Conservation (phyloP, 2,329 filamentous ascomycete genomes). For the Scopulariopsis brevicaulis region DNA sequence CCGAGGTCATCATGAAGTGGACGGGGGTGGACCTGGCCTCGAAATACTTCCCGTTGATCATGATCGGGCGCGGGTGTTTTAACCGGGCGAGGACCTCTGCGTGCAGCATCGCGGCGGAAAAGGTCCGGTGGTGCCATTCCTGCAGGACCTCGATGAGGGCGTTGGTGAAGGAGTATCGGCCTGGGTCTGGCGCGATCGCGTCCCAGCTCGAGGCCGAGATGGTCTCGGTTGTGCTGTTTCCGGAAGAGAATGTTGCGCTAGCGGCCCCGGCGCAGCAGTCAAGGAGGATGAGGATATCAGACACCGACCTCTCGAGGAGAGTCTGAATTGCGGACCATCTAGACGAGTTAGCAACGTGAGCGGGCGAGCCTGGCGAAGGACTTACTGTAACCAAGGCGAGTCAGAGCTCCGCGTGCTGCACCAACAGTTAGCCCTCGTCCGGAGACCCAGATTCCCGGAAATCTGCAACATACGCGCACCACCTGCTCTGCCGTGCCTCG, state of each 20-base stretch:
- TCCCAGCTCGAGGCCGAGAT: slow-evolving; percentile 53
- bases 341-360: slow-evolving; percentile 4
- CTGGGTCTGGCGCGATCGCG: slow-evolving; percentile 46
- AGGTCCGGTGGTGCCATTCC: slow-evolving; percentile 42
- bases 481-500: slow-evolving; percentile 46
- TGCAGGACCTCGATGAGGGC: slow-evolving; percentile 46
- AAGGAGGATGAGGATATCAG: slow-evolving; percentile 45
- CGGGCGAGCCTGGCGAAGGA: slow-evolving; percentile 3
- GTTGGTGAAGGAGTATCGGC: slow-evolving; percentile 47
- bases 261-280: slow-evolving; percentile 50
- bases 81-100: slow-evolving; percentile 47
- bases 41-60: slow-evolving; percentile 44
- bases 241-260: slow-evolving; percentile 46
- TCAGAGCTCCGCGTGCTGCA: slow-evolving; percentile 34
- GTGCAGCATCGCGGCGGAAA: slow-evolving; percentile 50
- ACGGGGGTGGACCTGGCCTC: slow-evolving; percentile 48
- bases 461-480: slow-evolving; percentile 38
- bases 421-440: neutral
- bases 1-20: slow-evolving; percentile 53
- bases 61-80: slow-evolving; percentile 46
- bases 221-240: slow-evolving; percentile 48
- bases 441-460: too few relatives aligned
- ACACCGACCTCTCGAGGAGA: slow-evolving; percentile 42
- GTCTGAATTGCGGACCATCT: slow-evolving; percentile 52
- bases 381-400: slow-evolving; percentile 44